Evolutionary conservation across 1,284 basidiomycete species (phyloP), one percentile per base, ranked within the genome.

Genomic region (Melampsora medusae): DNA sequence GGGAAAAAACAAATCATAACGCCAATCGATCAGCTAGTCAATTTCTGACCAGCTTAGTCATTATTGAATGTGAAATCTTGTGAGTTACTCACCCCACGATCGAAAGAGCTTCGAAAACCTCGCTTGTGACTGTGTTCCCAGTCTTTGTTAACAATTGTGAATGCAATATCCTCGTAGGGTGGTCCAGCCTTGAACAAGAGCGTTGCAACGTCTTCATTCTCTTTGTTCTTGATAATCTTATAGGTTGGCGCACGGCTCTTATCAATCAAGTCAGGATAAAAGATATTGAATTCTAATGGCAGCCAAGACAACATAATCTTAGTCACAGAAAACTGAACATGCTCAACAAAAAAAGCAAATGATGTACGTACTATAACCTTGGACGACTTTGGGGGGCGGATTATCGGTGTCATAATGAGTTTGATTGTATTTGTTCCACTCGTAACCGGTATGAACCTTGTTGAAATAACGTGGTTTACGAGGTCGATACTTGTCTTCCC

Each of bases 391-490:
- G 4, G 94, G 94, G 33, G 94, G 94, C 56, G 94, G 94, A 82
- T 97, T 97, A 82, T 97, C 94, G 78, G 92, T 91, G 81, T 98
- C 95, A 83, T 98, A 98, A 84, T 97, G 94, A 4, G 94, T 97
- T 83, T 97, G 94, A 82, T 97, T 97, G 84, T 97, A 97, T 86
- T 97, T 96, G 86, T 97, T 99, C 97, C 97, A 99, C 83, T 99
- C 97, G 83, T 96, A 99, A n/a, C 97, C 97, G n/a, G 97, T 99
- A 82, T 98, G 94, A 46, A 99, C 96, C 77, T 96, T 91, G 83
- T 99, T 99, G 86, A 99, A 98, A 86, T 97, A 99, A 79, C 96
- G 87, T 50, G 97, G 97, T 83, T 99, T 99, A 64, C 97, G 87
- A n/a, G 97, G 95, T 38, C 97, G 88, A 81, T 97, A 99, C 84